phyloP scores from a whole-genome alignment of 331 rosid genomes.

The Saraca asoca region DNA sequence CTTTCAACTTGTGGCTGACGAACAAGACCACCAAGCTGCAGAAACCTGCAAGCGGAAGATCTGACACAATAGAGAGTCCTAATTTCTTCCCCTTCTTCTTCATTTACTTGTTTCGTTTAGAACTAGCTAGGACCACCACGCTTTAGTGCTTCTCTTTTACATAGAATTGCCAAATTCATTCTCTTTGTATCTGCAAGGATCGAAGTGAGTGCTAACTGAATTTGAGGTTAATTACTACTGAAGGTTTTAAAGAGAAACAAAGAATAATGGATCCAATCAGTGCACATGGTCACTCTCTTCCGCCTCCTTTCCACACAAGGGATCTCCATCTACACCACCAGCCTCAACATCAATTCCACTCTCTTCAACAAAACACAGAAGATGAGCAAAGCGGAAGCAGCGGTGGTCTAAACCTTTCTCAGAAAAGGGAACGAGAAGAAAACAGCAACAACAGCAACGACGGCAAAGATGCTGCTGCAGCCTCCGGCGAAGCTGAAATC shows the following conservation, averaged over 20 bases:
- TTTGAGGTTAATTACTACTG: background rate
- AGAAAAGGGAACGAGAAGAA: constrained; percentile 64
- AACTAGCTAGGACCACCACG: too few species aligned
- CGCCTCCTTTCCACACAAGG: constrained; percentile 82
- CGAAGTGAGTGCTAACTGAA: background rate
- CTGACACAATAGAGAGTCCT: too few species aligned
- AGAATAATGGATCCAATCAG: constrained; percentile 57
- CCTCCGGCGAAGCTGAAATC: constrained; percentile 51
- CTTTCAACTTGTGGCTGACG: too few species aligned
- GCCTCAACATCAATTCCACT: constrained; percentile 51
- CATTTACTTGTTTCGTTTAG: too few species aligned
- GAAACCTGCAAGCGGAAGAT: too few species aligned
- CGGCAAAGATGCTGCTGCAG: constrained; percentile 42
- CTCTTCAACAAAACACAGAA: constrained; percentile 59
- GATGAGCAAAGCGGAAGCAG: constrained; percentile 86
- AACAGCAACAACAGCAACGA: constrained; percentile 44
- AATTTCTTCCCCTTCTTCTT: too few species aligned
- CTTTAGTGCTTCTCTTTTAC: too few species aligned
- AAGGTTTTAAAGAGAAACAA: background rate
- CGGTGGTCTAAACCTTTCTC: constrained; percentile 54
- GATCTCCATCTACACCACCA: constrained; percentile 74
- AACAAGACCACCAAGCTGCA: too few species aligned
- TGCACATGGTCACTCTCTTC: constrained; percentile 74
- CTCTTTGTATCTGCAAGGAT: constrained; percentile 15
- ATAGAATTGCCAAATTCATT: background rate